A percentile compares a stretch with the other conserved stretches of the same genome.
These are phyloP conservation scores for Pseudocercospora ulei DNA, from an alignment of 2,329 filamentous ascomycete genomes.

Conservation along the genomic window DNA sequence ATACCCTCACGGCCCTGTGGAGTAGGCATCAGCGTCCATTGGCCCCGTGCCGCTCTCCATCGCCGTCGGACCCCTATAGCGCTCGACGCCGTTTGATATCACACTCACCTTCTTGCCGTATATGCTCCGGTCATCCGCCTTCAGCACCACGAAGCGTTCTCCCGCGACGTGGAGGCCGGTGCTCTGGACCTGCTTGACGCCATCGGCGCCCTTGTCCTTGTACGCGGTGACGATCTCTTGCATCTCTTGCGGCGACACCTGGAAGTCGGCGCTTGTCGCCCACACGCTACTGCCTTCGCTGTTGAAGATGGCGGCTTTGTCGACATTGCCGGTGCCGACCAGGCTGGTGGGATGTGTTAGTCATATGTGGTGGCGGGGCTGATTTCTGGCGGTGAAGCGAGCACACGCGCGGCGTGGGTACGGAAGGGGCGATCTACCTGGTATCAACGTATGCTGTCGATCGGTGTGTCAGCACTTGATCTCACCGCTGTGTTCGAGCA, in stretches of 20 bases:
- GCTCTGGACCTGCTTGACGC: constrained; percentile 56
- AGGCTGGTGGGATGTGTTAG: constrained; percentile 49
- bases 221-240: constrained; percentile 44
- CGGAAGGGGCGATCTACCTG: constrained; percentile 43
- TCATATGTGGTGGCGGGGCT: constrained; percentile 14
- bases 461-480: constrained; percentile 14
- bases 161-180: constrained; percentile 67
- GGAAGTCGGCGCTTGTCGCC: constrained; percentile 62
- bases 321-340: constrained; percentile 65
- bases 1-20: constrained; percentile 67
- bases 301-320: constrained; percentile 79
- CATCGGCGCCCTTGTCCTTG: constrained; percentile 46
- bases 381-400: neutral
- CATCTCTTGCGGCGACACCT: constrained; percentile 55
- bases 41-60: neutral
- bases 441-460: constrained; percentile 51
- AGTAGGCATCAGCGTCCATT: constrained; percentile 10
- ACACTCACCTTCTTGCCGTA: constrained; percentile 72
- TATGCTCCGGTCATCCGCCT: constrained; percentile 65
- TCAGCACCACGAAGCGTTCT: constrained; percentile 68
- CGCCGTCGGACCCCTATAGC: neutral
- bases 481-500: constrained; percentile 5
- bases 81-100: neutral
- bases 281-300: constrained; percentile 68
- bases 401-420: neutral